phyloP scores from a whole-genome alignment of 139 green algal species.

The Chlorella sp. region DNA sequence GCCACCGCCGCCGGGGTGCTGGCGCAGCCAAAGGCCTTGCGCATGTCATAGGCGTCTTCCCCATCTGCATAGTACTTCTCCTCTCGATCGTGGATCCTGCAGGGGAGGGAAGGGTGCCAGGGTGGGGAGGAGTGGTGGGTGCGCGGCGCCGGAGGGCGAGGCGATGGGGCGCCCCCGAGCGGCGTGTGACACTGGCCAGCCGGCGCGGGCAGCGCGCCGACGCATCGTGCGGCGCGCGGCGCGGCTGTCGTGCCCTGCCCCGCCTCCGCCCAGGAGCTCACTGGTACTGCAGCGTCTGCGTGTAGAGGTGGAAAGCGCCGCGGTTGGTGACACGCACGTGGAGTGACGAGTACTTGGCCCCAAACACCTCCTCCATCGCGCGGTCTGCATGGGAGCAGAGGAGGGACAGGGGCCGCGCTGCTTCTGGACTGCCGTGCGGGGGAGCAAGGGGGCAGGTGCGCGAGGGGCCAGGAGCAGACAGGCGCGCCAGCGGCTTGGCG shows the following conservation, averaged over 20 bases:
- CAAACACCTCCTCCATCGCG: constrained; percentile 96
- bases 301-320: constrained; percentile 96
- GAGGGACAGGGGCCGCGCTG: neutral
- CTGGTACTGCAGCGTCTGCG: constrained; percentile 91
- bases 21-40: constrained; percentile 51
- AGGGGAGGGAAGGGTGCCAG: neutral
- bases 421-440: neutral
- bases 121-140: neutral
- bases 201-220: too few relatives aligned
- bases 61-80: constrained; percentile 98
- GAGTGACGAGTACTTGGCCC: constrained; percentile 90
- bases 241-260: neutral
- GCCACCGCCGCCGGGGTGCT: too few relatives aligned
- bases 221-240: neutral
- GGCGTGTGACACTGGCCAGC: neutral
- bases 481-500: neutral
- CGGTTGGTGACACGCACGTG: constrained; percentile 97
- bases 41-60: constrained; percentile 98
- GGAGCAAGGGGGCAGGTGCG: too few relatives aligned
- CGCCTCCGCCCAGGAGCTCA: constrained; percentile 30
- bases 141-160: neutral
- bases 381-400: constrained; percentile 63
- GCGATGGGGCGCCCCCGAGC: neutral
- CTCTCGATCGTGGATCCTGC: constrained; percentile 91
- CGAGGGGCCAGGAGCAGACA: too few relatives aligned